Evolutionary conservation across 345 rosid species (phyloP).

Genomic region (Erodium maritimum): DNA sequence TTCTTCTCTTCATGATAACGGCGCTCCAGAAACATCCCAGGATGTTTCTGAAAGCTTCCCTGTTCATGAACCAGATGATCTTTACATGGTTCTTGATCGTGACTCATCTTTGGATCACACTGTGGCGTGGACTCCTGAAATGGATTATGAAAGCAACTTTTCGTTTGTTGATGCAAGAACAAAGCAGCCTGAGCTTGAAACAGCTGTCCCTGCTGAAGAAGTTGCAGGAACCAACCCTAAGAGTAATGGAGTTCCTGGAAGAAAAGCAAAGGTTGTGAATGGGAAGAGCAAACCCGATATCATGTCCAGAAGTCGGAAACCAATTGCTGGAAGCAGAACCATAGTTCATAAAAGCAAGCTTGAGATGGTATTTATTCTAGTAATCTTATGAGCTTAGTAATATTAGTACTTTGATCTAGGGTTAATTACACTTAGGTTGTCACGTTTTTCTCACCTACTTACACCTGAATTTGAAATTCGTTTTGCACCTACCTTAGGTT

Average conservation of each 20-base stretch:
- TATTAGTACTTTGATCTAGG: too few relatives aligned
- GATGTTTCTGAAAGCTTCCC: conserved; percentile 14
- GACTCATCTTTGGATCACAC: conserved; percentile 36
- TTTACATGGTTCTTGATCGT: conserved; percentile 77
- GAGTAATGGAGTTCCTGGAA: conserved; percentile 22
- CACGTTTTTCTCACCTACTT: too few relatives aligned
- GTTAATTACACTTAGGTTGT: too few relatives aligned
- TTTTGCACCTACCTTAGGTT: too few relatives aligned
- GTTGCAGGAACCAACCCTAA: conserved; percentile 19
- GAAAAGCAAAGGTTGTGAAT: conserved; percentile 30
- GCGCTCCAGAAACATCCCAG: conserved; percentile 17
- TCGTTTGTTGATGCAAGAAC: conserved; percentile 26
- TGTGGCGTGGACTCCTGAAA: conserved; percentile 67
- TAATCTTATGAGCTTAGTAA: too few relatives aligned
- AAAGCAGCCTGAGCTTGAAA: conserved; percentile 22
- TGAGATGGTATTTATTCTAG: conserved; percentile 44
- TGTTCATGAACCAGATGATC: conserved; percentile 76
- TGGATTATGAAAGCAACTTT: conserved; percentile 47
- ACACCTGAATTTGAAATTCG: too few relatives aligned
- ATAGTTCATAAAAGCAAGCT: conserved; percentile 44
- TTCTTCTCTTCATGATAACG: conserved; percentile 19
- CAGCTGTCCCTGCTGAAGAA: conserved; percentile 19
- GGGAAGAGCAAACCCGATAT: conserved; percentile 35
- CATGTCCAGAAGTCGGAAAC: conserved; percentile 39
- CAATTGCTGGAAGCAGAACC: conserved; percentile 49